Percentiles rank a stretch among this genome's conserved stretches.
Conservation (phyloP, 108 stramenopile genomes). For the Nitzschia inconspicua region DNA sequence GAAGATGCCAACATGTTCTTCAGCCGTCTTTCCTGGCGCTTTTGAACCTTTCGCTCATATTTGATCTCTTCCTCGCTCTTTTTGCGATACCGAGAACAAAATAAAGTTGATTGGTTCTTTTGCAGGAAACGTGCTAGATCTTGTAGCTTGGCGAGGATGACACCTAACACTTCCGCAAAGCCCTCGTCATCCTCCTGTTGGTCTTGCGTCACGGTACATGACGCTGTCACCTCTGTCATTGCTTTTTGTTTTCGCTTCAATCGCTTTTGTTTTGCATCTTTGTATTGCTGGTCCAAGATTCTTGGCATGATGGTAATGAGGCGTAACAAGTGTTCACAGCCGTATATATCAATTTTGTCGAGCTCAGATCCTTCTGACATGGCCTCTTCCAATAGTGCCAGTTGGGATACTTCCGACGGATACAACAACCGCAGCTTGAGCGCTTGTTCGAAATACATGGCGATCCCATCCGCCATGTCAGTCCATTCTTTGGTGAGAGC, state of each 20-base stretch:
- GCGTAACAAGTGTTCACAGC: constrained; percentile 62
- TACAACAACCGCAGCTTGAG: constrained; percentile 60
- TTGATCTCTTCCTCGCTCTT: constrained; percentile 21
- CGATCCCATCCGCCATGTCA: constrained; percentile 70
- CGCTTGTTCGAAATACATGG: constrained; percentile 66
- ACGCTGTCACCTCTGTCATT: not conserved
- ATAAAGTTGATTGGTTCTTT: constrained; percentile 53
- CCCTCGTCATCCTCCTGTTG: constrained; percentile 4
- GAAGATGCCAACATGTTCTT: not conserved
- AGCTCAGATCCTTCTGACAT: constrained; percentile 8
- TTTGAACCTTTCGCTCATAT: constrained; percentile 2
- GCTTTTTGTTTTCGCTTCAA: not conserved
- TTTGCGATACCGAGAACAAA: constrained; percentile 24
- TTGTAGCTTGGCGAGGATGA: constrained; percentile 56
- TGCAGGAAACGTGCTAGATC: constrained; percentile 69
- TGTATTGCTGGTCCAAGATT: constrained; percentile 31
- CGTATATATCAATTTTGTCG: constrained; percentile 47
- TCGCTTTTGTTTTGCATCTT: not conserved
- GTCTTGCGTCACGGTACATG: not conserved
- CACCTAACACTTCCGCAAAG: constrained; percentile 27
- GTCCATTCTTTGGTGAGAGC: constrained; percentile 36
- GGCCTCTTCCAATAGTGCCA: constrained; percentile 15
- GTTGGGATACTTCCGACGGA: constrained; percentile 48
- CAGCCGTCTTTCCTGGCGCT: constrained; percentile 12
- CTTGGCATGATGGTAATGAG: constrained; percentile 52